These are phyloP conservation scores for Oxalis stricta DNA, from an alignment of 441 rosid species.

Conservation along the genomic window DNA sequence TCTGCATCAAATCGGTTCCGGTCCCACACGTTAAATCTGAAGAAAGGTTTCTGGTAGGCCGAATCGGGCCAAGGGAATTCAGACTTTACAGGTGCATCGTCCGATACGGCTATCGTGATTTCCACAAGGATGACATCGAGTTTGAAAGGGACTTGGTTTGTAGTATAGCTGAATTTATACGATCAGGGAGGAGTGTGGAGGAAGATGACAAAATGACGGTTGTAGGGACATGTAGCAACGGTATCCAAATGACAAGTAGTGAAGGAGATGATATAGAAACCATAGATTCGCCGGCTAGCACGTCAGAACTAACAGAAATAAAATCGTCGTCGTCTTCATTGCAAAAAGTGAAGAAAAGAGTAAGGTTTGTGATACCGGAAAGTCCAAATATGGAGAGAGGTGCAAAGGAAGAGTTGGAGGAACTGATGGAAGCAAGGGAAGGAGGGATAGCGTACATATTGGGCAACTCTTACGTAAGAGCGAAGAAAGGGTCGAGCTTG, in stretches of 20 bases:
- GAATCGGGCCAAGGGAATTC: conserved; percentile 56
- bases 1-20: conserved; percentile 84
- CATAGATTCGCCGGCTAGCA: conserved; percentile 27
- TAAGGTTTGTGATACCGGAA: conserved; percentile 67
- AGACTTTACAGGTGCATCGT: conserved; percentile 84
- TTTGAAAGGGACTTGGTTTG: conserved; percentile 84
- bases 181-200: conserved; percentile 29
- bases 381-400: conserved; percentile 49
- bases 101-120: conserved; percentile 71
- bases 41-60: conserved; percentile 77
- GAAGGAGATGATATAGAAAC: conserved; percentile 29
- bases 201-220: conserved; percentile 70
- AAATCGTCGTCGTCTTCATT: conserved; percentile 31
- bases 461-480: conserved; percentile 73
- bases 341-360: conserved; percentile 51
- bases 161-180: conserved; percentile 76
- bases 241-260: conserved; percentile 42
- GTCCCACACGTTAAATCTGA: conserved; percentile 79
- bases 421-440: conserved; percentile 76
- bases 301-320: conserved; percentile 53
- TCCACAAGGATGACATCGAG: conserved; percentile 78
- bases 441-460: conserved; percentile 79
- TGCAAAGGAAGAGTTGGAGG: conserved; percentile 55
- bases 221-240: conserved; percentile 60
- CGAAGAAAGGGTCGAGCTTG: conserved; percentile 71